phyloP scores from a whole-genome alignment of 306 rosid genomes.

The Medicago arabica region DNA sequence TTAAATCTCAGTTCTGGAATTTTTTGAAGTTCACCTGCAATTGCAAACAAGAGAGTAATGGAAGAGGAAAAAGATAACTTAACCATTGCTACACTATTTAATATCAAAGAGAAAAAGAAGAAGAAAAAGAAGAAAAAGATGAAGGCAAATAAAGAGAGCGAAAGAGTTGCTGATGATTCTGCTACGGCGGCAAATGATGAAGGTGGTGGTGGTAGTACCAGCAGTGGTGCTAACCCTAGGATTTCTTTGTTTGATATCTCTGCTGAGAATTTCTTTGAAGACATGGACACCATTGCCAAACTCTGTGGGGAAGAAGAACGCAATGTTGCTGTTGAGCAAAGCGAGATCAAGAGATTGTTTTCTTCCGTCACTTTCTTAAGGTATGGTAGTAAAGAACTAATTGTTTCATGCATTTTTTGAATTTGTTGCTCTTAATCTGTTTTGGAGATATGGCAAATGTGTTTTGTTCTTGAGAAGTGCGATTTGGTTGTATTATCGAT shows the following conservation, averaged over 20 bases:
- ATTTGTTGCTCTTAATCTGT: neutral
- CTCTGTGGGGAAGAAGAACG: conserved; percentile 65
- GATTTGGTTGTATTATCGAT: no score
- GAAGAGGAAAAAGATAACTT: conserved; percentile 30
- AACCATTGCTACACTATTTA: conserved; percentile 16
- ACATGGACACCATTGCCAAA: conserved; percentile 57
- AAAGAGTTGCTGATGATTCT: conserved; percentile 8
- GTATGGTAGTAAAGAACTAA: conserved; percentile 38
- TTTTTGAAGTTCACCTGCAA: neutral
- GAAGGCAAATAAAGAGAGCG: conserved; percentile 12
- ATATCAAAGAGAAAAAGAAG: conserved; percentile 40
- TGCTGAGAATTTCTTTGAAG: conserved; percentile 65
- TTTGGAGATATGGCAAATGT: no score
- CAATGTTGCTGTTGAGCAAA: conserved; percentile 40
- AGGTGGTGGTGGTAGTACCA: conserved; percentile 7
- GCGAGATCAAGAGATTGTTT: conserved; percentile 56
- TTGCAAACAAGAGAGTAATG: conserved; percentile 19
- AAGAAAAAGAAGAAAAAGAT: conserved; percentile 37
- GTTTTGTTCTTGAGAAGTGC: no score
- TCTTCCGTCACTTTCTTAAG: conserved; percentile 72
- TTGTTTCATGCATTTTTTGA: neutral
- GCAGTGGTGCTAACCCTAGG: neutral
- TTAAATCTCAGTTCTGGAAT: conserved; percentile 9
- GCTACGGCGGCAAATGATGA: conserved; percentile 17
- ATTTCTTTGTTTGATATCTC: conserved; percentile 66